Percentiles rank a stretch among this genome's conserved stretches.
Conservation (phyloP, 768 basidiomycete species). For the Tulasnella sp. region DNA sequence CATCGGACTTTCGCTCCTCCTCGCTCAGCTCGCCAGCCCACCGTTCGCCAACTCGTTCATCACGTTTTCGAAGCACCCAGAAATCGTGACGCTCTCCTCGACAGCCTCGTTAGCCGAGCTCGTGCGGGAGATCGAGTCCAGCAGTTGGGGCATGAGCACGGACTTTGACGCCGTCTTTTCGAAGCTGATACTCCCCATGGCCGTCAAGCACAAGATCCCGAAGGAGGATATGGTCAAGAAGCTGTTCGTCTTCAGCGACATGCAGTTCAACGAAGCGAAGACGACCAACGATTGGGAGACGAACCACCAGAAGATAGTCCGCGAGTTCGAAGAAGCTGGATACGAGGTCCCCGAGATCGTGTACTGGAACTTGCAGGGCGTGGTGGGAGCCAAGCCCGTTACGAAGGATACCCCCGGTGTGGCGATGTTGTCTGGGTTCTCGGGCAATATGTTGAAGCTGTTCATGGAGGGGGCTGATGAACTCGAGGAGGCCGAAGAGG, state of each 20-base stretch:
- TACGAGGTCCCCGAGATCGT: constrained; percentile 72
- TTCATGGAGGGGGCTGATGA: constrained; percentile 57
- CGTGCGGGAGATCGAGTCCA: constrained; percentile 40
- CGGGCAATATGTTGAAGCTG: constrained; percentile 63
- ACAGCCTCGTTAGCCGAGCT: constrained; percentile 39
- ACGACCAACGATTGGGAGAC: constrained; percentile 69
- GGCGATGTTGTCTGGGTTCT: constrained; percentile 67
- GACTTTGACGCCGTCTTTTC: constrained; percentile 60
- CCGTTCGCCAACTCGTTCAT: constrained; percentile 67
- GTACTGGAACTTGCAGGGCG: constrained; percentile 57
- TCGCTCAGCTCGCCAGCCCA: constrained; percentile 57
- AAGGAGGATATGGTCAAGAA: constrained; percentile 73
- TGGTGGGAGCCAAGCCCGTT: constrained; percentile 46
- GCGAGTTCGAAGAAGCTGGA: constrained; percentile 56
- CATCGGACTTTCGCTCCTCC: constrained; percentile 60
- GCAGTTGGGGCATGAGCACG: constrained; percentile 58
- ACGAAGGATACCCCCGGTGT: constrained; percentile 56
- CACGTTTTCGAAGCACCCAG: constrained; percentile 56
- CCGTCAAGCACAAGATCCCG: constrained; percentile 52
- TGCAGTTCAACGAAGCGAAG: constrained; percentile 62
- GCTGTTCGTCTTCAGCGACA: constrained; percentile 72
- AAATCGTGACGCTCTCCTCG: constrained; percentile 51
- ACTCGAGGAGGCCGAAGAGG: constrained; percentile 38
- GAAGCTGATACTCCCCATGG: constrained; percentile 59
- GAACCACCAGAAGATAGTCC: constrained; percentile 55